Conservation (phyloP, 2,329 filamentous ascomycete genomes). For the Trichoderma atrobrunneum region DNA sequence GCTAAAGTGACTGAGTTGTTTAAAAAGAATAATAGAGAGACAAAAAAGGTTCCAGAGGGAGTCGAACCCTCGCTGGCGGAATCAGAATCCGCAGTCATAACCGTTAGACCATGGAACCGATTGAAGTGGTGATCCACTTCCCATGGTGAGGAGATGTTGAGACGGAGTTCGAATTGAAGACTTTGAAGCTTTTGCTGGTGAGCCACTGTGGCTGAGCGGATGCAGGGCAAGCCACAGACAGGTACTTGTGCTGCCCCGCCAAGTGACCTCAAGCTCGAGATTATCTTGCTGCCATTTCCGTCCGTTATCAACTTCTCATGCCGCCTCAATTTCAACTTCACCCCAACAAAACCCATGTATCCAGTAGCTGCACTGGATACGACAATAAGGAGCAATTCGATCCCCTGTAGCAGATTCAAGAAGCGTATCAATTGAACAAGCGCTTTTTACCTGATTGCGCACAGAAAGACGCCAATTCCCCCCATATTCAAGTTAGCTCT, state of each 20-base stretch:
- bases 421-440: background rate
- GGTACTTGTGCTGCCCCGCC: background rate
- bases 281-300: background rate
- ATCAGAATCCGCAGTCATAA: slow-evolving; percentile 23
- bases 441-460: background rate
- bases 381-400: background rate
- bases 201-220: background rate
- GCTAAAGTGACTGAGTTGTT: background rate
- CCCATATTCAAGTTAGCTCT: background rate
- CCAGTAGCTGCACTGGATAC: too few relatives aligned
- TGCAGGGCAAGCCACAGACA: background rate
- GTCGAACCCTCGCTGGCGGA: slow-evolving; percentile 23
- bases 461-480: background rate
- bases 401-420: too few relatives aligned
- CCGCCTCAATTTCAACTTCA: background rate
- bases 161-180: background rate
- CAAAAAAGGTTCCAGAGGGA: slow-evolving; percentile 18
- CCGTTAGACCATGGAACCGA: slow-evolving; percentile 21
- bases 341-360: background rate
- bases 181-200: background rate
- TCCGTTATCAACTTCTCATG: background rate
- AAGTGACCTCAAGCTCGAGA: background rate
- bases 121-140: slow-evolving; percentile 10
- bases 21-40: background rate
- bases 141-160: background rate